Percentiles rank a stretch among this genome's conserved stretches.
Evolutionary conservation across 2,329 filamentous ascomycete genomes (phyloP).

Genomic region (Verticillium alfalfae): DNA sequence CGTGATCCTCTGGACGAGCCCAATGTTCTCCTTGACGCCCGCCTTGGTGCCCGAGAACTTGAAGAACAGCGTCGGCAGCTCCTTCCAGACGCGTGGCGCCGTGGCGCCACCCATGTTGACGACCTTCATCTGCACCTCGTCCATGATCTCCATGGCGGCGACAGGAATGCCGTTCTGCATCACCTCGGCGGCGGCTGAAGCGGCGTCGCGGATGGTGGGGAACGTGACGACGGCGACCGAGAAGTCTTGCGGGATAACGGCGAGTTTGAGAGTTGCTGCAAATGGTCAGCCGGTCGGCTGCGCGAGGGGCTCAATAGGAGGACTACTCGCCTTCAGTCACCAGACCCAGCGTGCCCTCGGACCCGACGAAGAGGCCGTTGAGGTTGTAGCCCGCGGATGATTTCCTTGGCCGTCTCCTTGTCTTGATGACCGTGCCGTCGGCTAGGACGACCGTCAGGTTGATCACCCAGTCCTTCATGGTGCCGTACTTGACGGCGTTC

Average conservation of each 20-base stretch:
- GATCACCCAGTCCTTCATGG: constrained; percentile 85
- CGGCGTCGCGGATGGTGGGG: constrained; percentile 70
- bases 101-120: constrained; percentile 72
- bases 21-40: constrained; percentile 73
- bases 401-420: constrained; percentile 70
- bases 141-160: constrained; percentile 80
- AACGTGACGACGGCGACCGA: constrained; percentile 78
- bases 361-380: constrained; percentile 73
- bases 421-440: constrained; percentile 76
- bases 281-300: not conserved
- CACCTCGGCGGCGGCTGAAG: constrained; percentile 67
- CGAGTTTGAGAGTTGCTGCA: constrained; percentile 67
- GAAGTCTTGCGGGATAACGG: constrained; percentile 68
- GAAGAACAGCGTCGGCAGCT: constrained; percentile 75
- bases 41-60: constrained; percentile 77
- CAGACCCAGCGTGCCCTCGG: constrained; percentile 74
- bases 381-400: constrained; percentile 80
- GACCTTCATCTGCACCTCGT: constrained; percentile 81
- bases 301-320: accelerated
- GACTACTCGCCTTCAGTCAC: constrained; percentile 55
- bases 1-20: constrained; percentile 62
- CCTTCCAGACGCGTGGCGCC: constrained; percentile 64
- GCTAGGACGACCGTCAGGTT: constrained; percentile 77
- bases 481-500: constrained; percentile 75
- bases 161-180: constrained; percentile 70